Conservation (phyloP, 1,139 yeast species). For the Geotrichum siamense region DNA sequence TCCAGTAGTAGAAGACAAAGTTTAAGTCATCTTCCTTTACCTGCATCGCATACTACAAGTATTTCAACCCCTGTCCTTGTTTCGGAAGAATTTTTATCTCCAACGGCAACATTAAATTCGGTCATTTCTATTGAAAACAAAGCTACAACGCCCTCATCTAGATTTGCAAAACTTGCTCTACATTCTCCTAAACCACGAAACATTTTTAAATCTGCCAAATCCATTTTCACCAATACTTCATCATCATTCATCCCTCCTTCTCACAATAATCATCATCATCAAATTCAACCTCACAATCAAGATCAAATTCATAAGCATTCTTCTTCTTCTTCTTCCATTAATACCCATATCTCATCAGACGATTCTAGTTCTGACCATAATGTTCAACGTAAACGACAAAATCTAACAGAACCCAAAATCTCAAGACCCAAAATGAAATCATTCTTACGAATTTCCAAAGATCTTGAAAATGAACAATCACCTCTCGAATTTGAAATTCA, state of each 20-base stretch:
- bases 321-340: neutral
- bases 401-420: constrained; percentile 12
- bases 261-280: neutral
- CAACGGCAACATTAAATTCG: neutral
- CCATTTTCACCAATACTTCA: neutral
- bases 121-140: neutral
- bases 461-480: constrained; percentile 31
- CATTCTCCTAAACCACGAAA: neutral
- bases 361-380: neutral
- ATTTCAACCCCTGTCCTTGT: neutral
- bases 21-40: constrained; percentile 1
- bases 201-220: neutral
- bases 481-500: constrained; percentile 33
- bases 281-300: too few species aligned
- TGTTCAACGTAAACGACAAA: neutral
- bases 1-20: constrained; percentile 22
- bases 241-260: neutral
- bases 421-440: constrained; percentile 31
- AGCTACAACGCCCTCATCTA: neutral
- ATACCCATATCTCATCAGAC: neutral
- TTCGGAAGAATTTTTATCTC: neutral
- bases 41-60: neutral
- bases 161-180: neutral
- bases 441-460: constrained; percentile 31
- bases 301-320: neutral